These are phyloP conservation scores for Fonsecaea monophora DNA, from an alignment of 2,329 filamentous ascomycete genomes.

Conservation along the genomic window DNA sequence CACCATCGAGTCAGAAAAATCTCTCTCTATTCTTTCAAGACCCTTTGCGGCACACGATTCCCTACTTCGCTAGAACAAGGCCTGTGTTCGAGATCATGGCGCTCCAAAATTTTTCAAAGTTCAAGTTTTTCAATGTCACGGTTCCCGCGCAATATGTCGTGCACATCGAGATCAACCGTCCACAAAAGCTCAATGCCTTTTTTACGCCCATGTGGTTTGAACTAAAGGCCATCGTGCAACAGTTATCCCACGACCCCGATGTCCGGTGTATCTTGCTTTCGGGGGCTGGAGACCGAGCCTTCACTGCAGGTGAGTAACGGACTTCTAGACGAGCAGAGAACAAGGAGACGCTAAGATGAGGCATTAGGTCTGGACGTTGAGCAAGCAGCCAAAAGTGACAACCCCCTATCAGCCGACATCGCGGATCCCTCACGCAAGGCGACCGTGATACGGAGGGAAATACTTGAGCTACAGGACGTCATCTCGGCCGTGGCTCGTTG, in stretches of 20 bases:
- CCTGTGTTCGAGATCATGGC: slow-evolving; percentile 21
- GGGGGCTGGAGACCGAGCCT: slow-evolving; percentile 81
- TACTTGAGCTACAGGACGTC: slow-evolving; percentile 80
- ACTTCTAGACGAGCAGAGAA: not conserved
- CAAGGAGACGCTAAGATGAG: slow-evolving; percentile 1
- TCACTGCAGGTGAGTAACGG: slow-evolving; percentile 60
- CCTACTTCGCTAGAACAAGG: not conserved
- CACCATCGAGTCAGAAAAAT: not conserved
- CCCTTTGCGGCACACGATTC: not conserved
- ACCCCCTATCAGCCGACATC: slow-evolving; percentile 48
- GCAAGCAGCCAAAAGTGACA: slow-evolving; percentile 64
- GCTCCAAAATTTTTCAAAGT: slow-evolving; percentile 15
- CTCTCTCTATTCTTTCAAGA: not conserved
- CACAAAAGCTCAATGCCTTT: slow-evolving; percentile 88
- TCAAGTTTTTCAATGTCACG: slow-evolving; percentile 74
- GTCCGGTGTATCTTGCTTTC: slow-evolving; percentile 81
- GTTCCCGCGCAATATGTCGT: slow-evolving; percentile 75
- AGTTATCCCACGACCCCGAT: slow-evolving; percentile 73
- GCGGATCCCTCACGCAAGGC: slow-evolving; percentile 71
- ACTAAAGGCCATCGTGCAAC: slow-evolving; percentile 72
- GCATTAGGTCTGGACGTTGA: slow-evolving; percentile 78
- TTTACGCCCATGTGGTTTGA: slow-evolving; percentile 84
- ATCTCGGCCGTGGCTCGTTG: slow-evolving; percentile 80
- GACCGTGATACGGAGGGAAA: slow-evolving; percentile 67
- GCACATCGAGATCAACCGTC: slow-evolving; percentile 91